Evolutionary conservation across 345 rosid genomes (phyloP), one percentile per base, ranked within the genome.

Genomic region (Eucalyptus leucophloia): DNA sequence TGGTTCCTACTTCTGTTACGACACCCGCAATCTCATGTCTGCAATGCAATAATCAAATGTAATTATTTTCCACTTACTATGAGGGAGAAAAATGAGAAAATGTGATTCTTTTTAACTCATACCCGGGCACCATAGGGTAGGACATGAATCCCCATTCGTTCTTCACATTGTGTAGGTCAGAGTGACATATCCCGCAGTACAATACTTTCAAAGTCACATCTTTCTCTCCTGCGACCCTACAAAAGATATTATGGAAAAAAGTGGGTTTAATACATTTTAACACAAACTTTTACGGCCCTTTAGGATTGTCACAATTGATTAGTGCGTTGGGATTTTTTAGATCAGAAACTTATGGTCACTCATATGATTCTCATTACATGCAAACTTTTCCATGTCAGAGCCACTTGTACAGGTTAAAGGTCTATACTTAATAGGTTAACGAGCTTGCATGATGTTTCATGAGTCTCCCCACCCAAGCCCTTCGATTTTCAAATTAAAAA

Each of bases 101-200:
- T 0, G 58, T 7, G 3, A 12, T 28, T 7, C n/a, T 80, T 30
- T 49, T 21, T 17, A 83, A 67, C 24, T 54, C 83, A 42, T 92
- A 95, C 96, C 96, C 96, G 0, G 96, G 96, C 14, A 95, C 93
- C 34, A 93, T 53, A 18, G 97, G 97, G 86, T 93, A 95, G 23
- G 81, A 45, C 11, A 93, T 58, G 42, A 21, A 12, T 2, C 95
- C 95, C 95, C 95, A 95, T 45, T 93, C 94, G 37, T 93, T 93
- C 90, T 90, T 95, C 12, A 92, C 58, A 90, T 87, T 92, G 86
- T 91, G 91, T 54, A 94, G 88, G 89, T 94, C 95, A 23, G 94
- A 72, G 86, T 93, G 96, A 62, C 96, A 95, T 37, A 95, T 93
- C 65, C 96, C 96, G 88, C 96, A 93, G 44, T 92, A 93, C 82